Conservation (phyloP, 371 early-diverging fungal genomes). For the Syncephalastrum monosporum region DNA sequence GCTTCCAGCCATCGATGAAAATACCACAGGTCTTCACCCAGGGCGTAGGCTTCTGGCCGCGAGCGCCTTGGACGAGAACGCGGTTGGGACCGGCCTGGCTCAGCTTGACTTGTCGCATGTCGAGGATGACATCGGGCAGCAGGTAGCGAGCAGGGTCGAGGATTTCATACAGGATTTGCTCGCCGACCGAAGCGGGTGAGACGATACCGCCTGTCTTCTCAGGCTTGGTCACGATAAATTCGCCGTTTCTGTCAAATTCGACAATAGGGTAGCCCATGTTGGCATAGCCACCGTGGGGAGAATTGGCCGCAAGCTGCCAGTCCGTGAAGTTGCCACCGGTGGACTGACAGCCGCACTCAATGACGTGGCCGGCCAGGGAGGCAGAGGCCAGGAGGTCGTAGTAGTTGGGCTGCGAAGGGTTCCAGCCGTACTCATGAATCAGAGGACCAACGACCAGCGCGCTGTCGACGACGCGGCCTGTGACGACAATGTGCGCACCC, state of each 20-base stretch:
- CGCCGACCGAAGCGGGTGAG: conserved; percentile 61
- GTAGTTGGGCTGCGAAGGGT: conserved; percentile 29
- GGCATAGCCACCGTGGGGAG: conserved; percentile 61
- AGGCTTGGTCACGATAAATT: conserved; percentile 70
- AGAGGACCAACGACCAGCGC: conserved; percentile 66
- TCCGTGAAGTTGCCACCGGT: conserved; percentile 81
- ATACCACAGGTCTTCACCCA: conserved; percentile 71
- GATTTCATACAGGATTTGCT: conserved; percentile 74
- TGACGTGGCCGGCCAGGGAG: conserved; percentile 73
- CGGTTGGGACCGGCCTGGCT: conserved; percentile 58
- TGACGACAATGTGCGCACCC: conserved; percentile 71
- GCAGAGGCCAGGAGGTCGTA: conserved; percentile 69
- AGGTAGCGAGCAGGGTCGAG: conserved; percentile 70
- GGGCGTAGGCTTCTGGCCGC: conserved; percentile 65
- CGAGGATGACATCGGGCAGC: conserved; percentile 73
- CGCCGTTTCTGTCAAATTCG: conserved; percentile 58
- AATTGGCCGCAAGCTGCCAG: conserved; percentile 63
- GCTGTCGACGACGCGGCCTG: conserved; percentile 74
- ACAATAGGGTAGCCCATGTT: conserved; percentile 79
- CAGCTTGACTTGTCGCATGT: conserved; percentile 63
- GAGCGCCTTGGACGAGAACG: conserved; percentile 66
- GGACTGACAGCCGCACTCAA: conserved; percentile 77
- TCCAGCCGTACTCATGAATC: conserved; percentile 60
- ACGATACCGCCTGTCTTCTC: conserved; percentile 72
- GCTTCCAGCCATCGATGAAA: conserved; percentile 69